Evolutionary conservation across 1,139 yeast species (phyloP).

Genomic region (Hyphopichia wangnamkhiaoensis): DNA sequence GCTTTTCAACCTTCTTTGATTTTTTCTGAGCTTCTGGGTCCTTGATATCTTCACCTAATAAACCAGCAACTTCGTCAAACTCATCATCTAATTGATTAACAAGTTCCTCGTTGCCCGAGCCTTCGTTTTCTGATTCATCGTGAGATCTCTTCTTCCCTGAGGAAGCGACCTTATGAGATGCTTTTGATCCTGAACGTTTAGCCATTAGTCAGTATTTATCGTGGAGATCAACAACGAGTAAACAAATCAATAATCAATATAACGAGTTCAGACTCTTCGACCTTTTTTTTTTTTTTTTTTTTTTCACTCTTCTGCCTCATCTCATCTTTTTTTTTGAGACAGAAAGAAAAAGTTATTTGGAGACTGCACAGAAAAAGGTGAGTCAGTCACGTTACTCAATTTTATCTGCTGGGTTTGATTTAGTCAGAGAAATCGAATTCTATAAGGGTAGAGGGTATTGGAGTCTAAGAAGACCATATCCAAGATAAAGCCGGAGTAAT

Average conservation of each 20-base stretch:
- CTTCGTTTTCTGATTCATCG: conserved; percentile 19
- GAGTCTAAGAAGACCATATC: too few relatives aligned
- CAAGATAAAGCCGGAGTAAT: too few relatives aligned
- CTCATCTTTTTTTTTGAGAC: conserved; percentile 21
- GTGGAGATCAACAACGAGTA: too few relatives aligned
- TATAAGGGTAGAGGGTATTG: too few relatives aligned
- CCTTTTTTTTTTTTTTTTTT: not conserved
- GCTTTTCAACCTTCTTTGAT: conserved; percentile 18
- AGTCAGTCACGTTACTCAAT: too few relatives aligned
- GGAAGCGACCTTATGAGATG: conserved; percentile 3
- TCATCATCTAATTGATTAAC: conserved; percentile 54
- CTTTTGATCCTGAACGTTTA: conserved; percentile 12
- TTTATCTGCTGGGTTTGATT: too few relatives aligned
- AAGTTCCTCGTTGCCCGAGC: conserved; percentile 41
- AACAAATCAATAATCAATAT: too few relatives aligned
- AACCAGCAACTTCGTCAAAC: conserved; percentile 56
- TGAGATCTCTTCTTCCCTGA: conserved; percentile 18
- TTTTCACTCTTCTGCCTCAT: conserved; percentile 19
- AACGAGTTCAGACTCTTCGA: too few relatives aligned
- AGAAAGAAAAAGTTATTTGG: too few relatives aligned
- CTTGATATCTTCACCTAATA: conserved; percentile 46
- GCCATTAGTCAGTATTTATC: too few relatives aligned
- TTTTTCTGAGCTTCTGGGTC: conserved; percentile 38
- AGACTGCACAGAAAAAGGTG: conserved; percentile 7
- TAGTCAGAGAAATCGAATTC: too few relatives aligned